Evolutionary conservation across 495 filamentous ascomycete species (phyloP), one percentile per base, ranked within the genome.

Genomic region (Amorphotheca resinae): DNA sequence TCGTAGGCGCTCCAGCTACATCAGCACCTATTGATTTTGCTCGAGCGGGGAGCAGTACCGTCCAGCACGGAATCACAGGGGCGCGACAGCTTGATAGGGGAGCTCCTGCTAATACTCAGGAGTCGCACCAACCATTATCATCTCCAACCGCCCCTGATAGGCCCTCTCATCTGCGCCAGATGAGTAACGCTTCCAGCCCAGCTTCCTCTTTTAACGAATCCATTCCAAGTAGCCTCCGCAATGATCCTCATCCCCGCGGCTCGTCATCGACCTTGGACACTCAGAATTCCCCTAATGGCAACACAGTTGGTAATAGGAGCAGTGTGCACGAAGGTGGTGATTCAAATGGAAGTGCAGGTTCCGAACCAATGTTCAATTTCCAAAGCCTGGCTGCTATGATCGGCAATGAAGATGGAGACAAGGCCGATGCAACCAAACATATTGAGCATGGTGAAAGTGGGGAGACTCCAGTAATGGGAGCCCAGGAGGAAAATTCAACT

Each of bases 301-400:
- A 53, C 31, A 59, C 65, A n/a, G 61, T 59, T 3, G 25, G 64
- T 14, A 41, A 56, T 8, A 57, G 37, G 9, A 54, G 48, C 0
- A 64, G 62, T 11, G 51, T 61, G 16, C 63, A 66, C 40, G 72
- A 70, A 6, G 72, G 66, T 18, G 73, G 67, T 47, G 42, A 46
- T 25, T 16, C 38, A 14, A 43, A 36, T 44, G n/a, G n/a, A n/a
- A n/a, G n/a, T n/a, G 62, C 71, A 1, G 71, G 74, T 35, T 59
- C 66, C 0, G 88, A 95, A 52, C 76, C 84, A 1, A 76, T 93
- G 76, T 88, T 93, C 64, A 94, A 93, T 59, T 95, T 95, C 53
- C 68, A 83, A 41, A 94, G 86, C 50, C 65, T 95, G 20, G 84
- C 84, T 2, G 84, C 81, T 45, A 81, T 94, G 54, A 87, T 95